These are phyloP conservation scores for Clavispora asparagi DNA, from an alignment of 805 yeast genomes.

Conservation along the genomic window DNA sequence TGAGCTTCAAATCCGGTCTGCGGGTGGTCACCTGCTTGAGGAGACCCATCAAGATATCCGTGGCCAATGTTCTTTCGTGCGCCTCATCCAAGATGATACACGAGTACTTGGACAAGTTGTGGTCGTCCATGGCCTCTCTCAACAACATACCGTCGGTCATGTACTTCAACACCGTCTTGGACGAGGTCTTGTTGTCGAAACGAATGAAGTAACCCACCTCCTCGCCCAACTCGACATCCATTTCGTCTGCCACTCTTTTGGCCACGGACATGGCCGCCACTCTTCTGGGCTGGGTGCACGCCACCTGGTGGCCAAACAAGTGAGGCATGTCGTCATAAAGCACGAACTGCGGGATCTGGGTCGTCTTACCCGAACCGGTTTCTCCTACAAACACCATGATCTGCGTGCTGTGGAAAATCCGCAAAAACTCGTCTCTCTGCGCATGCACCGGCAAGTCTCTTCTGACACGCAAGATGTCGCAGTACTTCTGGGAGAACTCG, in stretches of 20 bases:
- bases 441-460: conserved; percentile 91
- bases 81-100: conserved; percentile 96
- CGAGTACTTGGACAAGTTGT: conserved; percentile 69
- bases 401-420: conserved; percentile 79
- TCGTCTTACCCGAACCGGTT: conserved; percentile 98
- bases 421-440: conserved; percentile 84
- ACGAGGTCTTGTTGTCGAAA: conserved; percentile 83
- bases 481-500: conserved; percentile 58
- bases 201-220: conserved; percentile 95
- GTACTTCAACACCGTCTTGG: conserved; percentile 80
- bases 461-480: conserved; percentile 71
- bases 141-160: conserved; percentile 99
- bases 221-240: conserved; percentile 89
- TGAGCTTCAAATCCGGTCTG: conserved; percentile 84
- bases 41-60: conserved; percentile 95
- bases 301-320: conserved; percentile 75
- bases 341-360: conserved; percentile 97
- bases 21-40: conserved; percentile 74
- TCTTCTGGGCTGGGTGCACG: conserved; percentile 96
- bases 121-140: conserved; percentile 97
- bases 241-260: conserved; percentile 92
- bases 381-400: conserved; percentile 98
- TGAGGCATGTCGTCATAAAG: conserved; percentile 91
- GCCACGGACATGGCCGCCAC: conserved; percentile 99
- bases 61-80: conserved; percentile 94